Percentiles rank a stretch among this genome's conserved stretches.
Evolutionary conservation across 495 filamentous ascomycete genomes (phyloP).

Genomic region (Daldinia vernicosa): DNA sequence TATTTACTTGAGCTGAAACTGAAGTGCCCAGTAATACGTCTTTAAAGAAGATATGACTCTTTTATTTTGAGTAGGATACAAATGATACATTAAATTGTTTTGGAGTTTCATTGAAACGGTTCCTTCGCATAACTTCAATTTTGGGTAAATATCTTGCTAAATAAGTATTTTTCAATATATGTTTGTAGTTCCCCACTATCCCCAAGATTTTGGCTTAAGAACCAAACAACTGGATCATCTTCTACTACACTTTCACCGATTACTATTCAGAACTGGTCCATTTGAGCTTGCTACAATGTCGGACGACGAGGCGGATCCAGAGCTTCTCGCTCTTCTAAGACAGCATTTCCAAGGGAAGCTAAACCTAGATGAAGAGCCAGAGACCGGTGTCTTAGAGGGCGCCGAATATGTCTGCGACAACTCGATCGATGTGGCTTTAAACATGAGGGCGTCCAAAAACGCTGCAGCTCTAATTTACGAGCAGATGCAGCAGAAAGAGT

Average conservation of each 20-base stretch:
- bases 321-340: slow-evolving; percentile 86
- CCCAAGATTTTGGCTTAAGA: slow-evolving; percentile 9
- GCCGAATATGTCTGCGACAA: slow-evolving; percentile 92
- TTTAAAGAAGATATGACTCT: neutral
- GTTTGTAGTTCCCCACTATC: slow-evolving; percentile 2
- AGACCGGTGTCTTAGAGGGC: slow-evolving; percentile 82
- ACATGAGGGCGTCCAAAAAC: slow-evolving; percentile 77
- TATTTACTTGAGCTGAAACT: neutral
- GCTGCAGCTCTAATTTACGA: slow-evolving; percentile 81
- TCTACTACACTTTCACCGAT: slow-evolving; percentile 7
- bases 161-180: neutral
- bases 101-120: neutral
- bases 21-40: neutral
- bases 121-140: neutral
- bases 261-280: slow-evolving; percentile 2
- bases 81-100: neutral
- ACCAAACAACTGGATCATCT: slow-evolving; percentile 2
- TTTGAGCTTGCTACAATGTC: slow-evolving; percentile 64
- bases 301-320: slow-evolving; percentile 88
- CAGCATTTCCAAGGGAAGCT: slow-evolving; percentile 73
- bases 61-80: neutral
- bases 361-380: slow-evolving; percentile 58
- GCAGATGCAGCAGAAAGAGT: slow-evolving; percentile 83
- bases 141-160: neutral
- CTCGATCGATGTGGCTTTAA: slow-evolving; percentile 88